A percentile compares a stretch with the other conserved stretches of the same genome.
These are phyloP conservation scores for Auriscalpium orientale DNA, from an alignment of 768 basidiomycete genomes.

Conservation along the genomic window DNA sequence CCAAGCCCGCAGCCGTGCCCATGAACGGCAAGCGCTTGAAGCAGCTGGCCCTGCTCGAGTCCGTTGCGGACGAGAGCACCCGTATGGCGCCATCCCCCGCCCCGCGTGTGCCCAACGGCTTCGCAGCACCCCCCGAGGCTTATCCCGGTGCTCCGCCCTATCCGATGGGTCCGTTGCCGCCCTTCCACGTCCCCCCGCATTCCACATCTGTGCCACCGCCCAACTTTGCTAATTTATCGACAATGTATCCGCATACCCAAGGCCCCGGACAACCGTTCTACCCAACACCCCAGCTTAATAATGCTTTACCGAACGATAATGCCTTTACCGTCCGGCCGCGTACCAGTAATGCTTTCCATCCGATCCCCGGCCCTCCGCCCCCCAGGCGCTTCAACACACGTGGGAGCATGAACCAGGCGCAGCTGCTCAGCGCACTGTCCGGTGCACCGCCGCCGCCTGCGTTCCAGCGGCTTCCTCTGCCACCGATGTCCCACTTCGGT, in stretches of 20 bases:
- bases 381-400: conserved; percentile 20
- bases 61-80: conserved; percentile 68
- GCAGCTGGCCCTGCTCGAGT: conserved; percentile 64
- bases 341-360: conserved; percentile 27
- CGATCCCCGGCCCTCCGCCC: conserved; percentile 13
- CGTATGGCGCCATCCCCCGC: conserved; percentile 36
- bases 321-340: conserved; percentile 28
- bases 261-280: neutral
- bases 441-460: conserved; percentile 17
- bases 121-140: neutral
- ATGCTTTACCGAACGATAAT: conserved; percentile 15
- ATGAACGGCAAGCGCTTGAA: conserved; percentile 56
- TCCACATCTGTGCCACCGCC: conserved; percentile 10
- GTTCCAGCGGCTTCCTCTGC: conserved; percentile 1
- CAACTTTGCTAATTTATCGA: conserved; percentile 16
- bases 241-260: conserved; percentile 17
- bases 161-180: neutral
- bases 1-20: conserved; percentile 44
- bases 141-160: neutral
- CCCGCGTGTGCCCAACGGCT: conserved; percentile 11
- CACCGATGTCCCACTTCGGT: conserved; percentile 1
- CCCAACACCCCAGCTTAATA: conserved; percentile 4
- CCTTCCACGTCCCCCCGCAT: conserved; percentile 1
- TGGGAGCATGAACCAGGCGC: conserved; percentile 45
- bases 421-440: conserved; percentile 39